Base-by-base conservation (phyloP, 768 basidiomycete genomes). In the Sporobolomyces phaffii region DNA sequence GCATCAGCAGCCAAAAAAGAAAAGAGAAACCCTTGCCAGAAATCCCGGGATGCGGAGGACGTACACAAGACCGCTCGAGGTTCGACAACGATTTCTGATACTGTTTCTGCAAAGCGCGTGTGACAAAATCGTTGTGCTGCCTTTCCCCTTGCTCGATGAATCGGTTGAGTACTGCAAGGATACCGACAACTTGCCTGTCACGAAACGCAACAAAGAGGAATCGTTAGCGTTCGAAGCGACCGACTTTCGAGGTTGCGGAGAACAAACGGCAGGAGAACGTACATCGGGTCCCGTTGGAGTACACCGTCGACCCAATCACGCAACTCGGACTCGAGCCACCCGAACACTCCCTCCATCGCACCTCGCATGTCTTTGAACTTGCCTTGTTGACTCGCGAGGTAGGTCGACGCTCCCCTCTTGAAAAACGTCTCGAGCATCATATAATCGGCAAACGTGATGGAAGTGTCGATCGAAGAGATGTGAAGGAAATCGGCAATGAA, bases 391-490 rank as follows among this genome's bases (percentile, higher is more conserved):
- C 75, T 31, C 6, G 33, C 85, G 84, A 31, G 82, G 82, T 56
- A 84, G 81, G 31, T 82, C 9, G 87, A 81, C n/a, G 94, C 94
- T 75, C 97, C 90, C 52, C 94, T 81, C 29, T 90, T 83, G 80
- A 96, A 96, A 78, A 96, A 98, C 66, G 85, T 90, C 76, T 98
- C 94, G 65, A 98, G 80, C 49, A 86, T 85, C 85, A 91, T 90
- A 73, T 94, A 91, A 78, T 97, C 94, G 18, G 94, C 94, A 77
- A 91, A 98, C 1, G 94, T 96, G 18, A 91, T 82, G 8, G 53
- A 40, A 28, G 66, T 56, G 22, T 85, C 85, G 26, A 85, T 83
- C 67, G 93, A 88, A 69, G 91, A 90, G 76, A 96, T 88, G 75
- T 92, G 91, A 52, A 98, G 80, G 78, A 97, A 97, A 73, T 92